Evolutionary conservation across 257 asterid genomes (phyloP), one percentile per base, ranked within the genome.

Genomic region (Orobanche coerulescens): DNA sequence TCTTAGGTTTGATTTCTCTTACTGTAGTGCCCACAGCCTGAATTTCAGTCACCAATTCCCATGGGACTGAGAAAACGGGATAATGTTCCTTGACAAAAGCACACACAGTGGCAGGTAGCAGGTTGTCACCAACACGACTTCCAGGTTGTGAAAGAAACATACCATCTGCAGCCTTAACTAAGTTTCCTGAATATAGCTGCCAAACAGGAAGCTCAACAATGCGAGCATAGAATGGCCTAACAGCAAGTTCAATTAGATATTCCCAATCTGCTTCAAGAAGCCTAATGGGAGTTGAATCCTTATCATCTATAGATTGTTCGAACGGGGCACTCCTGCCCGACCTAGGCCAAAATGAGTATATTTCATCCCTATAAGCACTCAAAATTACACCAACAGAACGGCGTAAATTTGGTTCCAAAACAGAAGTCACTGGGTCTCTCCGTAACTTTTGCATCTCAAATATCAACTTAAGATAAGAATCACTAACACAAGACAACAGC

Each of bases 141-240:
- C 94, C 87, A 82, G 97, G 97, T 67, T 83, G 95, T 36, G 97
- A 80, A 73, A 91, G 97, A 82, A 91, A 91, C 97, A 91, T 91
- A 64, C 97, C 97, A 56, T 91, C 96, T 37, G 83, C 77, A 61
- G 92, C 94, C 87, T 83, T 87, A 42, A 85, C 95, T 60, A 88
- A 81, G 69, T 75, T 87, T 63, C 97, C 97, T 37, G 97, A 91
- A 65, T 80, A 87, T 42, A 91, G 82, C 76, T 84, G 86, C 97
- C 97, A 91, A 56, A 91, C 88, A 28, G 97, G 95, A 70, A 82
- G 96, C 73, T 83, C 85, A 58, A 82, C 81, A 12, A 91, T 84
- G 67, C 83, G 92, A 58, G 78, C 73, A 73, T 91, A 91, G 61
- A 91, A 73, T 34, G 96, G 97, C 77, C 75, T 78, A 64, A 87